Percentiles rank a stretch among this genome's conserved stretches.
Conservation (phyloP, 2,329 filamentous ascomycete species). For the Aspergillus brunneoviolaceus region DNA sequence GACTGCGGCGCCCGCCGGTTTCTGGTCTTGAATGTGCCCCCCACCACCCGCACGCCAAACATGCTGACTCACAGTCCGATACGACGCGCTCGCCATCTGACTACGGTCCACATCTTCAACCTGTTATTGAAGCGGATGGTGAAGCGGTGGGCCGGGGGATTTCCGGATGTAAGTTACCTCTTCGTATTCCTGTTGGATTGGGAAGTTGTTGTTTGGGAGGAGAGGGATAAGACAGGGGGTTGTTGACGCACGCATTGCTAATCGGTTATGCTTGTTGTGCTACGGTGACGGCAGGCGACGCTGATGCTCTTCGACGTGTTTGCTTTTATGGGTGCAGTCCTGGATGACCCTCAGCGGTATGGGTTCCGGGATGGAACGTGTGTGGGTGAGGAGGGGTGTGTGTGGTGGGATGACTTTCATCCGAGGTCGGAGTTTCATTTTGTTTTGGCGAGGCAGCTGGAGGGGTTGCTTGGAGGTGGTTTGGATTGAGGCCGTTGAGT, state of each 20-base stretch:
- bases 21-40: slow-evolving; percentile 6
- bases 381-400: background rate
- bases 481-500: background rate
- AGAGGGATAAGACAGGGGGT: background rate
- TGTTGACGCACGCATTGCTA: too few relatives aligned
- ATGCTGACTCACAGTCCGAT: background rate
- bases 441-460: background rate
- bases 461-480: background rate
- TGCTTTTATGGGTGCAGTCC: background rate
- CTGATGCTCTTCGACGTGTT: background rate
- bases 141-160: background rate
- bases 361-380: slow-evolving; percentile 6
- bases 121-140: background rate
- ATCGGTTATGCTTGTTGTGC: too few relatives aligned
- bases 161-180: background rate
- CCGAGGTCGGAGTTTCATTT: slow-evolving; percentile 8
- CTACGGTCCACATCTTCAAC: background rate
- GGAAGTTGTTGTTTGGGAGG: background rate
- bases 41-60: slow-evolving; percentile 4
- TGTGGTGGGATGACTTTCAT: slow-evolving; percentile 12
- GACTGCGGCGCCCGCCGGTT: slow-evolving; percentile 8
- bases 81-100: background rate
- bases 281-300: background rate
- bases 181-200: too few relatives aligned
- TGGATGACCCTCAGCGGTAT: background rate